phyloP scores from a whole-genome alignment of 2,329 filamentous ascomycete species.

The Tympanopsis confertula region DNA sequence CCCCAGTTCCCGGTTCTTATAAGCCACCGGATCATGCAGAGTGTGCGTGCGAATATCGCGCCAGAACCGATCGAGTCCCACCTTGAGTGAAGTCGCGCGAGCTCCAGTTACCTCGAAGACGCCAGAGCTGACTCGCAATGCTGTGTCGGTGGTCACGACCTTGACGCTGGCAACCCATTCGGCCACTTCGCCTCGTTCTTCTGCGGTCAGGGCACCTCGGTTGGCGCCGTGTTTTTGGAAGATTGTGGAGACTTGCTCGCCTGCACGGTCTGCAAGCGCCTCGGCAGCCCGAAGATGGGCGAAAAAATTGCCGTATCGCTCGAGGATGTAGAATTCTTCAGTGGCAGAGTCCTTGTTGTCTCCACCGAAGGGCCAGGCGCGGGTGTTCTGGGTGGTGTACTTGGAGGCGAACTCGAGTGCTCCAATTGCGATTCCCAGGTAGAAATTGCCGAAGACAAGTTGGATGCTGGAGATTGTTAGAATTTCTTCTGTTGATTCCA shows the following conservation, averaged over 20 bases:
- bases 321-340: constrained; percentile 56
- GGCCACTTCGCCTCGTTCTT: constrained; percentile 44
- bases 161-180: constrained; percentile 53
- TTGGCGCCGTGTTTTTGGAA: constrained; percentile 28
- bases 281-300: constrained; percentile 49
- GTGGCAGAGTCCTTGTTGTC: constrained; percentile 43
- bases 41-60: constrained; percentile 55
- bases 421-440: constrained; percentile 50
- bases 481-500: background rate
- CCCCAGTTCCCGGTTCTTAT: constrained; percentile 53
- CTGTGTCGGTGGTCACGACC: constrained; percentile 49
- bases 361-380: constrained; percentile 52
- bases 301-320: constrained; percentile 51
- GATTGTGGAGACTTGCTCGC: constrained; percentile 30
- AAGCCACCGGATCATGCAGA: constrained; percentile 55
- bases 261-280: constrained; percentile 44
- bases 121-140: constrained; percentile 42
- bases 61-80: constrained; percentile 55
- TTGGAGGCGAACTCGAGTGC: constrained; percentile 39
- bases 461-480: constrained; percentile 34
- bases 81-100: constrained; percentile 41
- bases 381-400: constrained; percentile 44
- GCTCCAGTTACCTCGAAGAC: constrained; percentile 55
- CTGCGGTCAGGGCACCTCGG: constrained; percentile 31
- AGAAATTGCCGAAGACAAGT: constrained; percentile 56